Evolutionary conservation across 805 yeast species (phyloP).

Genomic region (Teunomyces funiuensis): DNA sequence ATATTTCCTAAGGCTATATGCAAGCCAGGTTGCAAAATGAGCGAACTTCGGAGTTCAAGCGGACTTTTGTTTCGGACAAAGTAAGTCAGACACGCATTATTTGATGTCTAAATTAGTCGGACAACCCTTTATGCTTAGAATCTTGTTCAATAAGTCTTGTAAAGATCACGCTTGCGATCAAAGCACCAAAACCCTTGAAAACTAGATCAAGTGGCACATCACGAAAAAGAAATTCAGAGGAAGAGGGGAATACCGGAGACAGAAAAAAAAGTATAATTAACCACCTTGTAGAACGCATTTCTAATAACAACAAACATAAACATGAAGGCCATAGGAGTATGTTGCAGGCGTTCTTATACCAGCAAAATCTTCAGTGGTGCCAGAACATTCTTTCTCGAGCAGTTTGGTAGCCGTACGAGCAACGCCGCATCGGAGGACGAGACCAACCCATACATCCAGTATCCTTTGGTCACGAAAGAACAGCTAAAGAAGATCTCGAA

Average conservation of each 20-base stretch:
- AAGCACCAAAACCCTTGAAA: too few relatives aligned
- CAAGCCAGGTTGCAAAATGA: constrained; percentile 1
- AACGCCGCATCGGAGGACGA: constrained; percentile 21
- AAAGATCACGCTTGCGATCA: too few relatives aligned
- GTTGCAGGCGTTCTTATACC: not conserved
- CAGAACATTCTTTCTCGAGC: constrained; percentile 22
- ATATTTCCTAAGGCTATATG: not conserved
- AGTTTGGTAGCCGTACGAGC: constrained; percentile 9
- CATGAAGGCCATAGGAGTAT: not conserved
- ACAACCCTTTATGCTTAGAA: not conserved
- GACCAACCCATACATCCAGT: constrained; percentile 38
- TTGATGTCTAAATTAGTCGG: too few relatives aligned
- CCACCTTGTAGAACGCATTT: constrained; percentile 1
- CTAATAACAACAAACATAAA: not conserved
- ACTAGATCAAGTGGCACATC: not conserved
- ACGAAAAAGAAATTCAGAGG: constrained; percentile 3
- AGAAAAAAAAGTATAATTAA: not conserved
- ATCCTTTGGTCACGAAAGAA: constrained; percentile 40
- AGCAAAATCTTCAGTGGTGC: constrained; percentile 20
- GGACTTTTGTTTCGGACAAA: not conserved
- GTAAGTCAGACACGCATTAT: too few relatives aligned
- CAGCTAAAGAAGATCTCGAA: constrained; percentile 36
- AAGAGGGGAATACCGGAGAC: constrained; percentile 1
- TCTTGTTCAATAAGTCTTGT: not conserved
- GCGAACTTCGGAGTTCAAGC: not conserved